Conservation (phyloP, 179 eudicot species). For the Patellifolia procumbens region DNA sequence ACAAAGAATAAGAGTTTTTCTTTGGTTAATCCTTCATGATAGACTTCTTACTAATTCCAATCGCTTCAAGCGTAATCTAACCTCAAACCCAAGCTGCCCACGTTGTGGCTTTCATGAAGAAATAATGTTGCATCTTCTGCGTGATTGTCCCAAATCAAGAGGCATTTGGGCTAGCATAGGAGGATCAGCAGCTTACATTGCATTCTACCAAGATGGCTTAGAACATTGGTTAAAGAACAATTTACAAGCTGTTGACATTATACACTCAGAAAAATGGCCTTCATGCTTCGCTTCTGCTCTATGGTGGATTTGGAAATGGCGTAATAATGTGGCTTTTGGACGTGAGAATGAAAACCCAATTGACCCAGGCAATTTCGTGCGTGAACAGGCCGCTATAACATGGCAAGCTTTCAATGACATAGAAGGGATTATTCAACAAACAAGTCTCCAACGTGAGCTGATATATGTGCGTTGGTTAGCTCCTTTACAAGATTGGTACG, state of each 20-base stretch:
- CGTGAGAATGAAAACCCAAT: not conserved
- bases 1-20: not conserved
- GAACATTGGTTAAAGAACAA: not conserved
- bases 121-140: not conserved
- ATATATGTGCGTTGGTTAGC: not conserved
- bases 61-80: not conserved
- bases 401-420: not conserved
- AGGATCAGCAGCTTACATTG: not conserved
- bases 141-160: not conserved
- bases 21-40: not conserved
- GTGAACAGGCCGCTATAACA: not conserved
- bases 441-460: not conserved
- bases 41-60: not conserved
- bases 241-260: not conserved
- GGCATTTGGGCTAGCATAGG: not conserved
- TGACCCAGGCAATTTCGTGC: not conserved
- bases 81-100: not conserved
- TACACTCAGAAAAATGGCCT: not conserved
- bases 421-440: not conserved
- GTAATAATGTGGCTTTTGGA: not conserved
- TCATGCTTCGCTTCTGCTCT: not conserved
- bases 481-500: not conserved
- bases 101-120: not conserved
- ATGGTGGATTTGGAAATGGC: not conserved
- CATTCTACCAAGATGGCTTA: not conserved